phyloP scores from a whole-genome alignment of 306 rosid species.

The Rosa multiflora region DNA sequence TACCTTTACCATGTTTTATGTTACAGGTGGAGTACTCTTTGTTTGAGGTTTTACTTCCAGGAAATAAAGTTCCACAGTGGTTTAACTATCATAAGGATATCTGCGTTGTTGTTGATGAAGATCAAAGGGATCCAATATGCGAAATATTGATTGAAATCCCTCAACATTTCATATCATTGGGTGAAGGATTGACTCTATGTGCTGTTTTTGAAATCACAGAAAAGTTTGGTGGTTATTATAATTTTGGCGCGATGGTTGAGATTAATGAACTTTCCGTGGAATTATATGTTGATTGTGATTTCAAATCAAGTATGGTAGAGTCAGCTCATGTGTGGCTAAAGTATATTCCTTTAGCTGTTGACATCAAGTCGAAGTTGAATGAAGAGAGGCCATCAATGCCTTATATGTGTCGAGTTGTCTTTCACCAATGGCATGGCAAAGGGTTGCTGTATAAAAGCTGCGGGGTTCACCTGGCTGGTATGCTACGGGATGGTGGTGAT shows the following conservation, averaged over 20 bases:
- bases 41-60: neutral
- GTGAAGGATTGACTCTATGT: neutral
- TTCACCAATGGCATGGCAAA: neutral
- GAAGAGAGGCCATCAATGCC: neutral
- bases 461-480: neutral
- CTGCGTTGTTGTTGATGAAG: neutral
- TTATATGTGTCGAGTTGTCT: neutral
- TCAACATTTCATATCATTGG: neutral
- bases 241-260: neutral
- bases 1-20: neutral
- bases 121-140: neutral
- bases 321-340: neutral
- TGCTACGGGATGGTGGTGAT: neutral
- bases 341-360: neutral
- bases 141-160: neutral
- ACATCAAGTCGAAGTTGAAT: neutral
- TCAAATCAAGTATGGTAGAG: neutral
- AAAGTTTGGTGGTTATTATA: neutral
- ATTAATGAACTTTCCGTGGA: neutral
- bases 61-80: neutral
- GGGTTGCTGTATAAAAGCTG: neutral
- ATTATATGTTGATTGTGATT: too few species aligned
- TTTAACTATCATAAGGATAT: neutral
- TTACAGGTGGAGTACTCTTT: neutral
- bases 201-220: neutral